These are phyloP conservation scores for Sedum album DNA, from an alignment of 164 flowering plant genomes.

Conservation along the genomic window DNA sequence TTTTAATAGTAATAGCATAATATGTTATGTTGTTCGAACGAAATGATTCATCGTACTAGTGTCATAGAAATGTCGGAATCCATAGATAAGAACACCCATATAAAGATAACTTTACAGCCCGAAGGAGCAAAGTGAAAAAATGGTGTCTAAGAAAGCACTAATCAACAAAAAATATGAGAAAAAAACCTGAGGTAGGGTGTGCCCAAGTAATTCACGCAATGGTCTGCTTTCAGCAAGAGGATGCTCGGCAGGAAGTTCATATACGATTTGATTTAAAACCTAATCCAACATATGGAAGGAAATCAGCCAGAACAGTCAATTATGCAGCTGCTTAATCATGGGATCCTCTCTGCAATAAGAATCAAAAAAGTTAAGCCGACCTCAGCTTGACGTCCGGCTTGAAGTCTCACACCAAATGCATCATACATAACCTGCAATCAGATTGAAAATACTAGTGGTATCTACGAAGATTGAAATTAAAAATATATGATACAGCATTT, in stretches of 20 bases:
- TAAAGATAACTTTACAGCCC: not conserved
- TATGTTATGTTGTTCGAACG: too few species aligned
- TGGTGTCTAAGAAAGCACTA: not conserved
- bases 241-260: conserved; percentile 91
- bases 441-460: conserved; percentile 15
- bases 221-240: conserved; percentile 89
- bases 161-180: not conserved
- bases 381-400: conserved; percentile 98
- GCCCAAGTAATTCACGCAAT: conserved; percentile 95
- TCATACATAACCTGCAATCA: conserved; percentile 88
- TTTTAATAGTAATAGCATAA: too few species aligned
- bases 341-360: not conserved
- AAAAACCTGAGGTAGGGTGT: conserved; percentile 84
- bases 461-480: too few species aligned
- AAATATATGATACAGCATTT: too few species aligned
- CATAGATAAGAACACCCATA: too few species aligned
- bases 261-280: conserved; percentile 92
- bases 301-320: not conserved
- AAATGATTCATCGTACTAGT: too few species aligned
- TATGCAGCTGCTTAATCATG: not conserved
- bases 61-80: too few species aligned
- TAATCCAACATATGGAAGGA: conserved; percentile 19
- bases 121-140: not conserved
- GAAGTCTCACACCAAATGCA: conserved; percentile 89
- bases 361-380: conserved; percentile 25